Evolutionary conservation across 169 alveolate genomes (phyloP).

Genomic region (Theileria equi): DNA sequence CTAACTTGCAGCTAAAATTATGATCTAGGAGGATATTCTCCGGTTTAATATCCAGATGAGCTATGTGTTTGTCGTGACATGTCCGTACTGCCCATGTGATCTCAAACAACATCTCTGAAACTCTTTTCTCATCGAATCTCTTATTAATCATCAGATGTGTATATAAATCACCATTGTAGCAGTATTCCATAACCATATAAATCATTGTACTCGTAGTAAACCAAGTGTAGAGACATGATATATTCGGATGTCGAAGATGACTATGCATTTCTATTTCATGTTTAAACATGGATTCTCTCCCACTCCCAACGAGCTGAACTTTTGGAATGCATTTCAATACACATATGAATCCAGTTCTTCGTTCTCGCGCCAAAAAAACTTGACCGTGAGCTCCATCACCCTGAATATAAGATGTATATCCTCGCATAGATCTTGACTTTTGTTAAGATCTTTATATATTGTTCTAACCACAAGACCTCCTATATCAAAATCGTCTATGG

Average conservation of each 20-base stretch:
- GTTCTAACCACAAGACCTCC: constrained; percentile 73
- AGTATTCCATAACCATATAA: constrained; percentile 81
- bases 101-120: constrained; percentile 74
- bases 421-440: not conserved
- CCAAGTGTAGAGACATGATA: constrained; percentile 83
- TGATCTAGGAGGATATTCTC: constrained; percentile 81
- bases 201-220: constrained; percentile 76
- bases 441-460: not conserved
- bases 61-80: constrained; percentile 83
- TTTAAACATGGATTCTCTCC: constrained; percentile 79
- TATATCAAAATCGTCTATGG: constrained; percentile 74
- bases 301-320: constrained; percentile 71
- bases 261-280: constrained; percentile 86
- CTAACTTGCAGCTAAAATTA: constrained; percentile 72
- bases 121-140: constrained; percentile 68
- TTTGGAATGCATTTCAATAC: constrained; percentile 81
- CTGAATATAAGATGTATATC: constrained; percentile 24
- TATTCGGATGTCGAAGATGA: constrained; percentile 84
- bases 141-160: constrained; percentile 65
- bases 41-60: constrained; percentile 82
- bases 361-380: constrained; percentile 84
- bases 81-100: constrained; percentile 84
- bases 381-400: constrained; percentile 89
- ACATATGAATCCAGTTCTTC: constrained; percentile 84
- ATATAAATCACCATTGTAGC: constrained; percentile 78